phyloP scores from a whole-genome alignment of 148 eudicot genomes.

The Rhododendron ovatum region DNA sequence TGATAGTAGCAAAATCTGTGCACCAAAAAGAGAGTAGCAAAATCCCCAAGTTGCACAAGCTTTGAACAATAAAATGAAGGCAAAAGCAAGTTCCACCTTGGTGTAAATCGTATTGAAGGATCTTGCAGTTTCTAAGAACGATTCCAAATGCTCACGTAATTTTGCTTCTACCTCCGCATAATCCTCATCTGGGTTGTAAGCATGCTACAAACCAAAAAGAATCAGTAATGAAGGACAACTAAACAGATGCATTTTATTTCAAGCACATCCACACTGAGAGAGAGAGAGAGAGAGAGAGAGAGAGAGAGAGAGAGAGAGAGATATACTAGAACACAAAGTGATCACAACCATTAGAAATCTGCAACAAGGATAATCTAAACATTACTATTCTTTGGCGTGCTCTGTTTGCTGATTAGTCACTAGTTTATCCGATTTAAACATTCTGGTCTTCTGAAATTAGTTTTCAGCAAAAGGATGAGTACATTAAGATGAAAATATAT shows the following conservation, averaged over 20 bases:
- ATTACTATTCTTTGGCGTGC: neutral
- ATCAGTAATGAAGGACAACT: constrained; percentile 8
- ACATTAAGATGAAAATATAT: neutral
- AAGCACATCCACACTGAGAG: neutral
- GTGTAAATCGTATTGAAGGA: constrained; percentile 85
- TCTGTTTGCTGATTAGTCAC: neutral
- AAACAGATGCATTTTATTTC: neutral
- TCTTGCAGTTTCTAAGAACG: constrained; percentile 92
- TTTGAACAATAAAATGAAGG: constrained; percentile 3
- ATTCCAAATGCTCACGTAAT: constrained; percentile 77
- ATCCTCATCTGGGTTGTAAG: constrained; percentile 96
- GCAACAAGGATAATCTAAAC: neutral
- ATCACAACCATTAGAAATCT: neutral
- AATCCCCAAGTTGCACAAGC: neutral
- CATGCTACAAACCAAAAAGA: constrained; percentile 43
- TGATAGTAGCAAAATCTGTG: neutral
- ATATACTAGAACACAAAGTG: neutral
- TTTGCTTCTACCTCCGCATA: constrained; percentile 71
- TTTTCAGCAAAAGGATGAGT: neutral
- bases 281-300: neutral
- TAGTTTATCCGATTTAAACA: neutral
- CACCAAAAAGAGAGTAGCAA: too few relatives aligned
- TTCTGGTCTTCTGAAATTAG: neutral
- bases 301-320: neutral
- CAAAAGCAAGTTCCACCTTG: constrained; percentile 47